Conservation (phyloP, 352 stramenopile species). For the Phytophthora sp. region DNA sequence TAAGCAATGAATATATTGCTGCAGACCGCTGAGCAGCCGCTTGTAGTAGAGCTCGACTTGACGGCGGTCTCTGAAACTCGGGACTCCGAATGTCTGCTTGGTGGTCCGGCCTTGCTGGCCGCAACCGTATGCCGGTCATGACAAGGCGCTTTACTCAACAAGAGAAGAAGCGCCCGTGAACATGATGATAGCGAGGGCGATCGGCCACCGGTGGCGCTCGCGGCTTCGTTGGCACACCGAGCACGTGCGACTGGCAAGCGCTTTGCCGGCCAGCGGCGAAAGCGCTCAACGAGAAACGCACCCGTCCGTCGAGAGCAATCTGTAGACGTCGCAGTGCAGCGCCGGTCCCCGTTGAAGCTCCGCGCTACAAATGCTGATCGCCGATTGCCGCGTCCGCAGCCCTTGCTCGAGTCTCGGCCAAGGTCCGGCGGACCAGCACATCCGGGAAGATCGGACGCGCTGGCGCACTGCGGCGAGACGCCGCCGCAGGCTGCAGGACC, state of each 20-base stretch:
- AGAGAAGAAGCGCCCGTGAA: slow-evolving; percentile 18
- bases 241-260: slow-evolving; percentile 10
- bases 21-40: no score
- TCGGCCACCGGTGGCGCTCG: no score
- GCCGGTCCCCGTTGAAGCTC: background rate
- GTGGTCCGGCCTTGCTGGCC: slow-evolving; percentile 1
- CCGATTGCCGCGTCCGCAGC: background rate
- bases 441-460: background rate
- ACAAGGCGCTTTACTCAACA: slow-evolving; percentile 2
- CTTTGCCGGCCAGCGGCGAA: background rate
- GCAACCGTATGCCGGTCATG: slow-evolving; percentile 27
- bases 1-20: no score
- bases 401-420: background rate
- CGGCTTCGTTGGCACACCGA: background rate
- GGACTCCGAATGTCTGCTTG: background rate
- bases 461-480: no score
- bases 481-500: no score
- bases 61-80: slow-evolving; percentile 7
- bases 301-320: background rate
- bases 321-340: background rate
- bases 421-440: background rate
- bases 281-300: background rate
- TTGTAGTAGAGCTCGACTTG: slow-evolving; percentile 8
- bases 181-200: slow-evolving; percentile 2
- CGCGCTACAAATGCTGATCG: background rate